Percentiles rank a stretch among this genome's conserved stretches.
These are phyloP conservation scores for Corinectria fuckeliana DNA, from an alignment of 2,329 filamentous ascomycete species.

Conservation along the genomic window DNA sequence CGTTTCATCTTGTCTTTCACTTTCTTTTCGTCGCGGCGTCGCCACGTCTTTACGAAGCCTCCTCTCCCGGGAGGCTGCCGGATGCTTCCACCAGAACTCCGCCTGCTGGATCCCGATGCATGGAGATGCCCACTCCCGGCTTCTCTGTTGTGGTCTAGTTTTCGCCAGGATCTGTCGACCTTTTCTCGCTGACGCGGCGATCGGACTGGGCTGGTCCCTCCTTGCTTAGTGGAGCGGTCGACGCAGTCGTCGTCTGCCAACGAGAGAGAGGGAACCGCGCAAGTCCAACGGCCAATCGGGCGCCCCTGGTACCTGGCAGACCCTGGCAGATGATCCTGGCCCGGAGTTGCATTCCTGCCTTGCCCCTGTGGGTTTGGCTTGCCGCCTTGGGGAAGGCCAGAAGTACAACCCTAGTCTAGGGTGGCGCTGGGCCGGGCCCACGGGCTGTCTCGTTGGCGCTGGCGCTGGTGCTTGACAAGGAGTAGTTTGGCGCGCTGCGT, in stretches of 20 bases:
- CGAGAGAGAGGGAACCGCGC: slow-evolving; percentile 1
- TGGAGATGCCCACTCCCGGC: background rate
- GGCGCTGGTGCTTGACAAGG: slow-evolving; percentile 23
- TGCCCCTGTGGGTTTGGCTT: slow-evolving; percentile 3
- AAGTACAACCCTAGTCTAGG: background rate
- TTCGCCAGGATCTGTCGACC: background rate
- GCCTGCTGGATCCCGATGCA: background rate
- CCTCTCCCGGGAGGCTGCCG: background rate
- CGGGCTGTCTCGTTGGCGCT: slow-evolving; percentile 18
- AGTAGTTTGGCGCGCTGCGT: slow-evolving; percentile 1
- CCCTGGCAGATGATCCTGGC: slow-evolving; percentile 11
- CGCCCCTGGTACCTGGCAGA: slow-evolving; percentile 33
- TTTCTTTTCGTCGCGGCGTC: background rate
- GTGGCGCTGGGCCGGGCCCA: slow-evolving; percentile 1
- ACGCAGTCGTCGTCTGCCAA: slow-evolving; percentile 13
- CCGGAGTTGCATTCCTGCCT: slow-evolving; percentile 3
- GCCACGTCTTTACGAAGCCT: slow-evolving; percentile 2
- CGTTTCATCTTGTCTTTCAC: slow-evolving; percentile 16
- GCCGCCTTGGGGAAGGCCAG: slow-evolving; percentile 8
- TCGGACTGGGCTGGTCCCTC: background rate
- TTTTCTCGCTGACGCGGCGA: slow-evolving; percentile 12
- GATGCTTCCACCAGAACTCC: background rate
- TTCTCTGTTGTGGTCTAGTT: background rate
- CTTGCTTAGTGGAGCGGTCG: slow-evolving; percentile 4
- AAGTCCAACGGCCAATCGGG: slow-evolving; percentile 27